phyloP scores from a whole-genome alignment of 1,284 basidiomycete genomes.

The Apiotrichum domesticum region DNA sequence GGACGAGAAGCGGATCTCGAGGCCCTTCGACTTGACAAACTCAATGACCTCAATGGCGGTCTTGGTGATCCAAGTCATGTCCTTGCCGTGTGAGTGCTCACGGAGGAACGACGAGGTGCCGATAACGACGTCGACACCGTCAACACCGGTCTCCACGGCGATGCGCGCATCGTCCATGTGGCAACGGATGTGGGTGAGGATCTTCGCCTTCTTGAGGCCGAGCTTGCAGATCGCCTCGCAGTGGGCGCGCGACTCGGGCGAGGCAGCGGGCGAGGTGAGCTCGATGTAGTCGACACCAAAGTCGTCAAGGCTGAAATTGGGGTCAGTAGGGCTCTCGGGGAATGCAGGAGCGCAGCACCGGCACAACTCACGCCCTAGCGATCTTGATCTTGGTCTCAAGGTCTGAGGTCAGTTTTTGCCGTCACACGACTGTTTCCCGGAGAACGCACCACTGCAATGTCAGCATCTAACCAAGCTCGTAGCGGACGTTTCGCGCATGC shows the following conservation, averaged over 20 bases:
- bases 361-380: constrained; percentile 59
- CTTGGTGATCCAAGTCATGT: constrained; percentile 99
- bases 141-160: constrained; percentile 97
- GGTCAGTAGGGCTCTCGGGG: too few relatives aligned
- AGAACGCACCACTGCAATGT: too few relatives aligned
- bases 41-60: constrained; percentile 92
- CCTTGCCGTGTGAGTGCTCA: constrained; percentile 99
- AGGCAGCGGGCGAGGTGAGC: constrained; percentile 95
- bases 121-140: constrained; percentile 99
- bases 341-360: too few relatives aligned
- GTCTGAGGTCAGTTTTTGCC: constrained; percentile 14
- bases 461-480: constrained; percentile 35
- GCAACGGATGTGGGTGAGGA: constrained; percentile 98
- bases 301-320: constrained; percentile 61
- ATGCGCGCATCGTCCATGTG: constrained; percentile 99
- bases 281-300: constrained; percentile 99
- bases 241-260: constrained; percentile 88
- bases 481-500: not conserved
- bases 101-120: constrained; percentile 98
- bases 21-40: constrained; percentile 99
- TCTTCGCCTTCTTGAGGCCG: constrained; percentile 73
- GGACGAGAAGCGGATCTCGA: constrained; percentile 99
- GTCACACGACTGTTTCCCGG: too few relatives aligned
- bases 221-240: constrained; percentile 99
- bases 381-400: constrained; percentile 99